Evolutionary conservation across 2,329 filamentous ascomycete species (phyloP).

Genomic region (Fonsecaea nubica): DNA sequence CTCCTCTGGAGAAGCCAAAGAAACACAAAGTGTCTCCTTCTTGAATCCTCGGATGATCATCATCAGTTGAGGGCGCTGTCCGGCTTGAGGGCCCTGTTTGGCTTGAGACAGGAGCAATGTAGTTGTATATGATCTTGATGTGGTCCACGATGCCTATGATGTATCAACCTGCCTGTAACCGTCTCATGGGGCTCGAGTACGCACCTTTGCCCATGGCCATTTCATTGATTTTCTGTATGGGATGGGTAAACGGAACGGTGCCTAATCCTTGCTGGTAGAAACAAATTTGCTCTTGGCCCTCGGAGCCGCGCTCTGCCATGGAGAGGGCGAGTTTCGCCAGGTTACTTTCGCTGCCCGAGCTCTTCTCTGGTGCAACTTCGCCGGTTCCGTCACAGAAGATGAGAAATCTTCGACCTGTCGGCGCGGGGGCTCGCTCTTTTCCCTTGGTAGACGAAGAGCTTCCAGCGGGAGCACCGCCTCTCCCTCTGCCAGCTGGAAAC

Average conservation of each 20-base stretch:
- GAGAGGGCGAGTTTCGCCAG: neutral
- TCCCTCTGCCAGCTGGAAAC: too few relatives aligned
- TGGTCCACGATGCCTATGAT: neutral
- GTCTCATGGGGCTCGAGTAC: neutral
- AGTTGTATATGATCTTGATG: neutral
- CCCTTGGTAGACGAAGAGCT: too few relatives aligned
- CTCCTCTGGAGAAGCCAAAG: conserved; percentile 1
- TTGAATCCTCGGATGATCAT: neutral
- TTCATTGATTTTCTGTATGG: neutral
- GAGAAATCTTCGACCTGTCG: neutral
- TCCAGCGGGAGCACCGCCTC: too few relatives aligned
- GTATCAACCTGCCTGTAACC: neutral
- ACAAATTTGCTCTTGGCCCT: neutral
- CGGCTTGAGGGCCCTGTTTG: neutral
- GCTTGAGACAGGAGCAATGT: neutral
- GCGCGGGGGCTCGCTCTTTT: neutral
- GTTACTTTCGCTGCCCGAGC: neutral
- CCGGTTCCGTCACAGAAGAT: neutral
- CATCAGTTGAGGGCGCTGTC: neutral
- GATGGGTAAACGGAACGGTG: neutral
- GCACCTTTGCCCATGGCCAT: neutral
- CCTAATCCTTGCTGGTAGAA: neutral
- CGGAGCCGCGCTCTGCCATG: neutral
- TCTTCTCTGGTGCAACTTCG: neutral
- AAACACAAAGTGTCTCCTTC: neutral